Base-by-base conservation (phyloP, 805 yeast species). In the Saturnispora galanensis region DNA sequence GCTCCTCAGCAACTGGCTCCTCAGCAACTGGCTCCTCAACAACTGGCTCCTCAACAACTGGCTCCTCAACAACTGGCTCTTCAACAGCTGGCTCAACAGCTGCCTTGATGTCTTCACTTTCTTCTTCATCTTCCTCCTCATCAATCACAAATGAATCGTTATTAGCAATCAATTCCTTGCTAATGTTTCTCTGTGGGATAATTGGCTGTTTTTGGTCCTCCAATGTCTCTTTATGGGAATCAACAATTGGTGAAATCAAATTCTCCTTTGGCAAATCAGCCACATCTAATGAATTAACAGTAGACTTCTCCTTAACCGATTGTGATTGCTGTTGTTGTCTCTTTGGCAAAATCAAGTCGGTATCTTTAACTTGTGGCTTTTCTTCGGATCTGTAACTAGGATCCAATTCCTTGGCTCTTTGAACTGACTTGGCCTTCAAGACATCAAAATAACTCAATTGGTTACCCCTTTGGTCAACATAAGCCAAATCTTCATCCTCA, bases 401-500 rank as follows among this genome's bases (percentile, higher is more conserved):
- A 42, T 47, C 47, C 17, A 49, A 37, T 10, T 31, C 31, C 26
- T 41, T 49, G 5, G 48, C 52, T 29, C 38, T 48, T 2, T 61
- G 57, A 39, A 55, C 75, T 47, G 89, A 84, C 56, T 81, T 74
- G 47, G 69, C 74, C n/a, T 79, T 79, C 48, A 87, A 69, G 35
- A 81, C 84, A 49, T 90, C 90, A 44, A 64, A 63, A 49, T 81
- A 86, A 41, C 81, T 81, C 6, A 81, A 75, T 46, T 77, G 71
- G 54, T 51, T 53, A 21, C 59, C 58, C 39, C 57, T 56, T 12
- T 9, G 5, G 31, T 57, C 65, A 32, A 40, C 40, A 42, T 46
- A 65, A 16, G 47, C 45, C 17, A 82, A 73, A 54, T 84, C 85
- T 55, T 81, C 87, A 38, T 63, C 66, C 49, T 73, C 81, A 53